Evolutionary conservation across 768 basidiomycete species (phyloP).

Genomic region (Holtermanniella nyarrowii): DNA sequence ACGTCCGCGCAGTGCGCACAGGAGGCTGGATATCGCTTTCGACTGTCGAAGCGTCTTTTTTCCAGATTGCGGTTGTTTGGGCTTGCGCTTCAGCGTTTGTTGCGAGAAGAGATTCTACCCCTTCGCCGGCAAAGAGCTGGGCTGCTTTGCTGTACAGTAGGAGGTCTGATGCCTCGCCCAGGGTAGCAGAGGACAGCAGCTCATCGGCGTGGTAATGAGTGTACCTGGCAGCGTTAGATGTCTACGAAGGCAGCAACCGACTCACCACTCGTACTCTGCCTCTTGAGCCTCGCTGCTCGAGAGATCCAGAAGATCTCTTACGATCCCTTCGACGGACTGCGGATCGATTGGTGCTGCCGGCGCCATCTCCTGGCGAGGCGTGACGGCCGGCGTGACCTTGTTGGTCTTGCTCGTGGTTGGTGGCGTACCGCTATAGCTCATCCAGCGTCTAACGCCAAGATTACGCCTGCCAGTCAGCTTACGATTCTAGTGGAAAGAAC

Average conservation of each 20-base stretch:
- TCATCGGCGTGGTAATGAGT: constrained; percentile 34
- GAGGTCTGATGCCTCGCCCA: constrained; percentile 36
- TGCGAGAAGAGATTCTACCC: constrained; percentile 4
- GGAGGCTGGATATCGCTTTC: background rate
- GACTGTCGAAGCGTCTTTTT: background rate
- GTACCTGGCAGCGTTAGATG: constrained; percentile 6
- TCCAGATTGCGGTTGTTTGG: background rate
- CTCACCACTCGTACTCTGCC: constrained; percentile 62
- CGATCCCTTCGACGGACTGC: constrained; percentile 25
- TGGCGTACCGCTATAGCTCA: background rate
- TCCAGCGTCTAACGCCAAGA: background rate
- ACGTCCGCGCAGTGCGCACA: background rate
- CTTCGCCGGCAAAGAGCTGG: constrained; percentile 20
- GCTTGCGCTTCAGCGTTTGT: background rate
- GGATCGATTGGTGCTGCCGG: constrained; percentile 21
- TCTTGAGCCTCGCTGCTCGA: constrained; percentile 56
- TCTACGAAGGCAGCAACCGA: background rate
- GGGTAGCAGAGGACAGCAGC: constrained; percentile 18
- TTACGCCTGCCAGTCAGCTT: background rate
- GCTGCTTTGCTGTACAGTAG: constrained; percentile 28
- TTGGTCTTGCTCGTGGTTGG: constrained; percentile 1
- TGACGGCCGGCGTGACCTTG: constrained; percentile 44
- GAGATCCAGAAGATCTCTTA: constrained; percentile 46
- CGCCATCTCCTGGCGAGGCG: constrained; percentile 40
- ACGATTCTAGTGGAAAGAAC: background rate